Base-by-base conservation (phyloP, 2,329 filamentous ascomycete genomes). In the Cercospora sojina region DNA sequence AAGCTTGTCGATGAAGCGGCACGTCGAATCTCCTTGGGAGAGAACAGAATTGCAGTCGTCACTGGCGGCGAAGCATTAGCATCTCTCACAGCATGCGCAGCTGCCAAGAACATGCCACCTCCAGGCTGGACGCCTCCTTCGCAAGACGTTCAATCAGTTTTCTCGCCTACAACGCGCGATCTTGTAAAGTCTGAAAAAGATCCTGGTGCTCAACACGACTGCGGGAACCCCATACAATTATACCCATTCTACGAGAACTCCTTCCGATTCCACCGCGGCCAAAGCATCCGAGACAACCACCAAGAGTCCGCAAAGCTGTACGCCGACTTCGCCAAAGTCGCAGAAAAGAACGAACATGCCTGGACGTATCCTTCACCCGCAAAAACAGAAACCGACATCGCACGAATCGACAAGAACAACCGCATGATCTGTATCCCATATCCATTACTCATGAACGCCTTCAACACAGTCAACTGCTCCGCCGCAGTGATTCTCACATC, bases 341-440 rank as follows among this genome's bases (percentile, higher is more conserved):
- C 87, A 1, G 81, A 82, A 59, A 72, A 76, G 4, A 85, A 88
- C 58, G 78, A 80, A 1, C 80, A 81, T 67, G 83, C 87, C 0
- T 91, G 88, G 88, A 85, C 81, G 64, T 83, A 84, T 71, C 85
- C 84, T 0, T 79, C 79, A 59, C 70, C 74, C 0, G 76, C 80
- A 0, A 80, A 83, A 47, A 82, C 80, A 0, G 79, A 81, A n/a
- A 75, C 85, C 20, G 77, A 75, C 0, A 90, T 91, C 69, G 82
- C 81, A 1, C 84, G 80, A 0, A 79, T 88, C 1, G 81, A 81
- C 0, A 81, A 81, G 72, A 84, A 80, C 69, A 91, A 90, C 71
- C 80, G 88, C 18, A 88, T 90, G 84, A 90, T 91, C 62, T 90
- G 87, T 73, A 85, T 83, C 58, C 88, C 89, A 13, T 91, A 90